A percentile compares a stretch with the other conserved stretches of the same genome.
These are phyloP conservation scores for Micromonas commoda DNA, from an alignment of 139 green algal genomes.

Conservation along the genomic window DNA sequence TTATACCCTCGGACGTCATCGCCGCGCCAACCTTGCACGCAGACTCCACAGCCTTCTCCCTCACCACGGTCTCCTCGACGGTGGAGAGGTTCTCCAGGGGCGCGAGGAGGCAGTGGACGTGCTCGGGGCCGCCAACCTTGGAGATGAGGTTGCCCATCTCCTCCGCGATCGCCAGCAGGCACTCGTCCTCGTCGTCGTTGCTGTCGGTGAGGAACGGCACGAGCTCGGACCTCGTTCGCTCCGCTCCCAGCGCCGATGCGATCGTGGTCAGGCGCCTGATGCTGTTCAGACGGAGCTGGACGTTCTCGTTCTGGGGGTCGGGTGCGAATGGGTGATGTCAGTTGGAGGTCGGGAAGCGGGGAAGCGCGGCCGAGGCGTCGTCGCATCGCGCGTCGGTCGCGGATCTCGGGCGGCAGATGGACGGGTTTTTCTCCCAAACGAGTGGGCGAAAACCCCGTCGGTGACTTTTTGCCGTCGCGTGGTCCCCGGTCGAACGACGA, in stretches of 20 bases:
- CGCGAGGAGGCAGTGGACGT: conserved; percentile 72
- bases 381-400: not conserved
- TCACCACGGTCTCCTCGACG: conserved; percentile 97
- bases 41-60: conserved; percentile 86
- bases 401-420: not conserved
- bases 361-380: not conserved
- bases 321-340: conserved; percentile 56
- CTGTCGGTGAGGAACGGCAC: conserved; percentile 95
- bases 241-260: conserved; percentile 85
- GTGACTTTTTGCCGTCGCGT: not conserved
- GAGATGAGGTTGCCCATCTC: conserved; percentile 92
- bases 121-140: conserved; percentile 76
- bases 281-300: conserved; percentile 81
- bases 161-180: conserved; percentile 93
- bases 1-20: conserved; percentile 58
- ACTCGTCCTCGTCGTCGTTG: conserved; percentile 95
- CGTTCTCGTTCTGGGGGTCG: conserved; percentile 88
- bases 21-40: conserved; percentile 67
- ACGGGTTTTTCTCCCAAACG: not conserved
- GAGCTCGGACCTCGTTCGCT: conserved; percentile 83
- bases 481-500: not conserved
- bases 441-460: not conserved
- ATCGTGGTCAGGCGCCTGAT: conserved; percentile 88
- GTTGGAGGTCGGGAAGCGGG: not conserved
- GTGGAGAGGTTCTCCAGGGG: conserved; percentile 87